A percentile compares a stretch with the other conserved stretches of the same genome.
These are phyloP conservation scores for Geotrichum restrictum DNA, from an alignment of 1,139 yeast species.

Conservation along the genomic window DNA sequence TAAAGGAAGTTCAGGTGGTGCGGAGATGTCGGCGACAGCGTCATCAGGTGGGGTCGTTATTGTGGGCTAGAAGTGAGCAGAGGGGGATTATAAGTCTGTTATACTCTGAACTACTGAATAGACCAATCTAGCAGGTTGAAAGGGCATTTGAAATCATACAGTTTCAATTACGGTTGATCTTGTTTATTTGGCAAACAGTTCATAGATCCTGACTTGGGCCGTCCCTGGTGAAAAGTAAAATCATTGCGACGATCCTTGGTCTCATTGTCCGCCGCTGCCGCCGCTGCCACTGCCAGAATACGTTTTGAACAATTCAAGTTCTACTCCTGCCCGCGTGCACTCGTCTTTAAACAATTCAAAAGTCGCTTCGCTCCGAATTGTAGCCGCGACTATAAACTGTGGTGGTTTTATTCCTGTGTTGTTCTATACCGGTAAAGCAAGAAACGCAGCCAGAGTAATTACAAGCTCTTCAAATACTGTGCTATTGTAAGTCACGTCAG, in stretches of 20 bases:
- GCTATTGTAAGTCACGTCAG: constrained; percentile 82
- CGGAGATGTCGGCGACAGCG: constrained; percentile 26
- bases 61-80: constrained; percentile 30
- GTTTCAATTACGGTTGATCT: no score
- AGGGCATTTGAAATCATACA: no score
- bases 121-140: no score
- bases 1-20: constrained; percentile 15
- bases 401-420: neutral
- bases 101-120: no score
- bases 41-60: constrained; percentile 33
- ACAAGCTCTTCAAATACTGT: constrained; percentile 56
- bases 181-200: no score
- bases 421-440: no score
- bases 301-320: constrained; percentile 34
- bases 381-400: constrained; percentile 48
- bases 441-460: constrained; percentile 41
- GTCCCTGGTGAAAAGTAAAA: constrained; percentile 28
- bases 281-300: constrained; percentile 19
- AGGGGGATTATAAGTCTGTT: constrained; percentile 6
- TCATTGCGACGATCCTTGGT: constrained; percentile 17
- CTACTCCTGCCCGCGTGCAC: constrained; percentile 34
- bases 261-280: no score
- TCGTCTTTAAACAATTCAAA: constrained; percentile 50
- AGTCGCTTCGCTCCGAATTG: constrained; percentile 64
- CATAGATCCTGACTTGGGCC: constrained; percentile 25